Evolutionary conservation across 352 stramenopile genomes (phyloP).

Genomic region (Thalassiosira hispida): DNA sequence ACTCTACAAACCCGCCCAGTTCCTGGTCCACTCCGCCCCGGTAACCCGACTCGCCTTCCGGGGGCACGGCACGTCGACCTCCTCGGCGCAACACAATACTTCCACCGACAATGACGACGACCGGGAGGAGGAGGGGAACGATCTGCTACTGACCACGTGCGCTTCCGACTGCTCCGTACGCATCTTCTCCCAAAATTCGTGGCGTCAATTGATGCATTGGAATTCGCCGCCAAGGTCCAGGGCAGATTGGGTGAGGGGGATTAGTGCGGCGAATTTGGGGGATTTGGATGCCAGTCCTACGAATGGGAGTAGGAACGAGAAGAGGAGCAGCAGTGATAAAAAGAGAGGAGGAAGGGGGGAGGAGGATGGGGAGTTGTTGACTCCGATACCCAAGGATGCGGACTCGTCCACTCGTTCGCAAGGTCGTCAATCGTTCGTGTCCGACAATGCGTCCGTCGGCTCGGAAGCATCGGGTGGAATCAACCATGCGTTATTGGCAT

Average conservation of each 20-base stretch:
- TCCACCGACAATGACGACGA: conserved; percentile 7
- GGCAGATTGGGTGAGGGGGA: conserved; percentile 79
- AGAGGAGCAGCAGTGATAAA: no score
- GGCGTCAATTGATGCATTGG: conserved; percentile 82
- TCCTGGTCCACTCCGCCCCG: conserved; percentile 72
- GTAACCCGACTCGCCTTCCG: conserved; percentile 80
- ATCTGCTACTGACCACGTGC: conserved; percentile 81
- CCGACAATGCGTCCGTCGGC: conserved; percentile 22
- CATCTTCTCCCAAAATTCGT: conserved; percentile 82
- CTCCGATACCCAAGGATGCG: conserved; percentile 47
- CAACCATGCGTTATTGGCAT: conserved; percentile 32
- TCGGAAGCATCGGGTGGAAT: conserved; percentile 37
- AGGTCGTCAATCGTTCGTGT: conserved; percentile 2
- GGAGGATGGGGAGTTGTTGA: conserved; percentile 13
- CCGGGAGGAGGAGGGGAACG: conserved; percentile 66
- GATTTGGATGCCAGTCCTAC: conserved; percentile 72
- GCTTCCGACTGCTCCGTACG: conserved; percentile 57
- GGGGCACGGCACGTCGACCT: conserved; percentile 66
- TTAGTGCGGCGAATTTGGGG: conserved; percentile 78
- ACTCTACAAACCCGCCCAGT: conserved; percentile 79
- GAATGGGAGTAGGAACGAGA: neutral
- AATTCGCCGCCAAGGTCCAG: conserved; percentile 62
- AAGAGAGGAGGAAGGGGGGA: no score
- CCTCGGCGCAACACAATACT: conserved; percentile 4
- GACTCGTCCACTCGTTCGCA: neutral